A percentile compares a stretch with the other conserved stretches of the same genome.
phyloP scores from a whole-genome alignment of 495 filamentous ascomycete genomes.

The Filosporella fistucella region DNA sequence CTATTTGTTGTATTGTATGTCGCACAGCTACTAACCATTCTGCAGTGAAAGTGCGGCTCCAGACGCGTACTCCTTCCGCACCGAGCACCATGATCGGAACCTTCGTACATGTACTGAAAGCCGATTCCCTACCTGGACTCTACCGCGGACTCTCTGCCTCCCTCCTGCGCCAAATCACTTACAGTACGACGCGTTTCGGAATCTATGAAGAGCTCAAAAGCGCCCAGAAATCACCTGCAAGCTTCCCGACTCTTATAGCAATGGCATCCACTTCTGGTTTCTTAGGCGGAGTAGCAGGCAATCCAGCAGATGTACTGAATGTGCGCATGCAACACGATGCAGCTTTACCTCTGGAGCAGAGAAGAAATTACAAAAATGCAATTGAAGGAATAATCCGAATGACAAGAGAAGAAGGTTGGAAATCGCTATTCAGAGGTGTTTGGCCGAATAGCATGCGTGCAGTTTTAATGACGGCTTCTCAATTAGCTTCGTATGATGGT shows the following conservation, averaged over 20 bases:
- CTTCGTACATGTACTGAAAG: constrained; percentile 67
- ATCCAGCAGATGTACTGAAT: constrained; percentile 93
- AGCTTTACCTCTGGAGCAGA: constrained; percentile 64
- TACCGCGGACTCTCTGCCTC: constrained; percentile 90
- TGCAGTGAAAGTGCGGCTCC: constrained; percentile 71
- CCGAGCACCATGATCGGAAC: constrained; percentile 76
- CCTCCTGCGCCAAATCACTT: constrained; percentile 85
- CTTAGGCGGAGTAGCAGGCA: constrained; percentile 84
- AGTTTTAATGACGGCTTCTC: constrained; percentile 87
- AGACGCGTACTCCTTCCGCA: constrained; percentile 66
- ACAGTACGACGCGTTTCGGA: constrained; percentile 89
- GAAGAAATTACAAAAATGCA: constrained; percentile 86
- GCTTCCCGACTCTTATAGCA: constrained; percentile 67
- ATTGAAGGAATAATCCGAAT: constrained; percentile 82
- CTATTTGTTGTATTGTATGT: background rate
- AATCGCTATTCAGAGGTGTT: constrained; percentile 77
- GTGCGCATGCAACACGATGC: constrained; percentile 98
- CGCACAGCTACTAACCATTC: constrained; percentile 14
- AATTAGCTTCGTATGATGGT: constrained; percentile 86
- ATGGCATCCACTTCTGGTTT: constrained; percentile 83
- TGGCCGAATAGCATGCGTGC: constrained; percentile 89
- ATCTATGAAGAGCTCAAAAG: constrained; percentile 91
- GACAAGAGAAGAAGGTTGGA: constrained; percentile 64
- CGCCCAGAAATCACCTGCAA: constrained; percentile 43
- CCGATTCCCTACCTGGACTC: constrained; percentile 62